Base-by-base conservation (phyloP, 1,284 basidiomycete genomes). In the Sphaerobolus stellatus region DNA sequence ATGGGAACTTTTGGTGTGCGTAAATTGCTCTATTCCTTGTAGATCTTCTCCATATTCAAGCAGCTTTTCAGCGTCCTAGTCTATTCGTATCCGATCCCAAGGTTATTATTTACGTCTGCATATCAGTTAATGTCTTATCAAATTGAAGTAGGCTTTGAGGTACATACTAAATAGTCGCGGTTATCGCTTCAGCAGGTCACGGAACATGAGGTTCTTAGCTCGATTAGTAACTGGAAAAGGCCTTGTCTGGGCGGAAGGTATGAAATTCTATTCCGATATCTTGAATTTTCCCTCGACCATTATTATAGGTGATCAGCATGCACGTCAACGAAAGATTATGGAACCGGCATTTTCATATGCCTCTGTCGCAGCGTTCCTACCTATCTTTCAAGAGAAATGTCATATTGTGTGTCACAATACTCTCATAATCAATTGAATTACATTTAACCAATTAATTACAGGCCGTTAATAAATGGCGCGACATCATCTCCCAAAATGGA, bases 391-490 rank as follows among this genome's bases (percentile, higher is more conserved):
- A n/a, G 31, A 43, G 28, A 27, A 43, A 2, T 44, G 59, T 8
- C 22, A 36, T n/a, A 57, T 52, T 56, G 61, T 62, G 31, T n/a
- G 76, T 64, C 51, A 65, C 59, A 25, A n/a, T n/a, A n/a, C 2
- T 8, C 8, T 28, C 30, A 13, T n/a, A 38, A 1, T 41, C 28
- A 16, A 24, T 29, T 30, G 3, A 44, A 41, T 27, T 48, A 43
- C 20, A 30, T 16, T 53, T 28, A 48, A 52, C 25, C 36, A 8
- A 25, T 31, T 30, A 28, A 40, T 14, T 24, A 29, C 30, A 65
- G 63, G 51, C 64, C n/a, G 38, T 52, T n/a, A 54, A 58, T 36
- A 62, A 59, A 62, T 81, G 79, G 81, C 73, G 66, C 50, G 76
- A 80, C 28, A n/a, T 36, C 31, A 50, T 45, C 7, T 18, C 25